These are phyloP conservation scores for Nigrospora osmanthi DNA, from an alignment of 2,329 filamentous ascomycete species.

Conservation along the genomic window DNA sequence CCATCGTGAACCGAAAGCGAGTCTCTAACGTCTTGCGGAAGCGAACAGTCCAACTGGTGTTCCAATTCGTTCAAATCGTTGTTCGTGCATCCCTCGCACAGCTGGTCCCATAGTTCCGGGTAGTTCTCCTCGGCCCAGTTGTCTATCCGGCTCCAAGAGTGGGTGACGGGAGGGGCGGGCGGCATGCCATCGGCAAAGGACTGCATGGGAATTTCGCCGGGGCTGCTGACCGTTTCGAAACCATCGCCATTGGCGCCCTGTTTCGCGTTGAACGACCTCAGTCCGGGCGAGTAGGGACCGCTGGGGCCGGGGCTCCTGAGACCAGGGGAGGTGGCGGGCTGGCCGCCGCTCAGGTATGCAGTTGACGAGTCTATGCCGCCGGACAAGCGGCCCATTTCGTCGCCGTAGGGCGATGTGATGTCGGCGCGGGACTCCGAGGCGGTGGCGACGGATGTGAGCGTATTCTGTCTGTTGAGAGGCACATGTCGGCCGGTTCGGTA, in stretches of 20 bases:
- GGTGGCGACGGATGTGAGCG: conserved; percentile 81
- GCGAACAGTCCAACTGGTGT: conserved; percentile 87
- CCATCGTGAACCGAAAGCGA: conserved; percentile 88
- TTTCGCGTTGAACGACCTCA: conserved; percentile 69
- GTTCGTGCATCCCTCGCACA: conserved; percentile 82
- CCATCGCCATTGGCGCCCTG: conserved; percentile 49
- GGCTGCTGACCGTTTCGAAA: conserved; percentile 61
- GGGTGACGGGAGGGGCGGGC: conserved; percentile 75
- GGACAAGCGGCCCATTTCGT: conserved; percentile 54
- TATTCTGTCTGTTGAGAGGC: conserved; percentile 72
- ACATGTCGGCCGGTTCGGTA: conserved; percentile 88
- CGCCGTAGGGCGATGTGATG: conserved; percentile 69
- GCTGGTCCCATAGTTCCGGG: conserved; percentile 85
- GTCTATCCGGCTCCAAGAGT: conserved; percentile 94
- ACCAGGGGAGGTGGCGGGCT: conserved; percentile 28
- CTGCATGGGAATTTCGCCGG: conserved; percentile 91
- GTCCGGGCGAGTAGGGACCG: conserved; percentile 81
- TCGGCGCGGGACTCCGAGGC: conserved; percentile 84
- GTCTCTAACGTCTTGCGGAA: conserved; percentile 89
- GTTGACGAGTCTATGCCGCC: conserved; percentile 44
- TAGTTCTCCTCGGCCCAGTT: conserved; percentile 93
- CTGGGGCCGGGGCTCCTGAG: conserved; percentile 47
- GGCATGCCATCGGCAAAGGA: conserved; percentile 87
- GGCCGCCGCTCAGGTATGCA: conserved; percentile 50
- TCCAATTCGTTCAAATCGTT: conserved; percentile 97